Conservation (phyloP, 345 rosid genomes). For the Toxicodendron radicans region DNA sequence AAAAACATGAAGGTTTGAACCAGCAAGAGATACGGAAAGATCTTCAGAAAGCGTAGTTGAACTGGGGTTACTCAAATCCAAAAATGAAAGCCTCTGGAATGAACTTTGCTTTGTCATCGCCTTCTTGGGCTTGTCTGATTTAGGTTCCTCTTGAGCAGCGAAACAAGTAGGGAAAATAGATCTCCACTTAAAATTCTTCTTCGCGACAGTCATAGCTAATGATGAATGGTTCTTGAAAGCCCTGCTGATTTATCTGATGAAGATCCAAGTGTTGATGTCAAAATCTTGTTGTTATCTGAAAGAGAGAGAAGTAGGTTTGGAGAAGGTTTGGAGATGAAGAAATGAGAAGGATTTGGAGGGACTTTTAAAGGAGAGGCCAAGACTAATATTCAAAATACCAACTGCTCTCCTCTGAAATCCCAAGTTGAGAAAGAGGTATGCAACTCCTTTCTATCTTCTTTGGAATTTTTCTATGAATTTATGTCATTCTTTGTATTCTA, state of each 20-base stretch:
- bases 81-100: constrained; percentile 48
- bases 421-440: constrained; percentile 25
- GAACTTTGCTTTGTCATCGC: constrained; percentile 50
- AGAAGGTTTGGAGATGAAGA: not conserved
- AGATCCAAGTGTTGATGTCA: too few relatives aligned
- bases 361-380: constrained; percentile 1
- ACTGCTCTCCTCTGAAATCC: constrained; percentile 19
- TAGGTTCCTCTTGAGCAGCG: constrained; percentile 26
- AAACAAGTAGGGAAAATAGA: constrained; percentile 52
- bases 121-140: constrained; percentile 35
- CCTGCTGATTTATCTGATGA: not conserved
- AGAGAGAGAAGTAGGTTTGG: not conserved
- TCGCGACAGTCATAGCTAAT: constrained; percentile 38
- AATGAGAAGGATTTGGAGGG: constrained; percentile 16
- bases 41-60: constrained; percentile 58
- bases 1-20: constrained; percentile 73
- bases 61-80: constrained; percentile 75
- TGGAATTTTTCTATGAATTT: constrained; percentile 16
- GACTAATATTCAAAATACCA: constrained; percentile 24
- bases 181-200: constrained; percentile 49
- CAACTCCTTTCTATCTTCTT: constrained; percentile 19
- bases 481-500: not conserved
- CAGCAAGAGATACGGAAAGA: constrained; percentile 74
- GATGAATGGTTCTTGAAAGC: not conserved
- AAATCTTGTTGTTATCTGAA: not conserved